phyloP scores from a whole-genome alignment of 1,284 basidiomycete genomes.

The Exobasidium cylindrosporum region DNA sequence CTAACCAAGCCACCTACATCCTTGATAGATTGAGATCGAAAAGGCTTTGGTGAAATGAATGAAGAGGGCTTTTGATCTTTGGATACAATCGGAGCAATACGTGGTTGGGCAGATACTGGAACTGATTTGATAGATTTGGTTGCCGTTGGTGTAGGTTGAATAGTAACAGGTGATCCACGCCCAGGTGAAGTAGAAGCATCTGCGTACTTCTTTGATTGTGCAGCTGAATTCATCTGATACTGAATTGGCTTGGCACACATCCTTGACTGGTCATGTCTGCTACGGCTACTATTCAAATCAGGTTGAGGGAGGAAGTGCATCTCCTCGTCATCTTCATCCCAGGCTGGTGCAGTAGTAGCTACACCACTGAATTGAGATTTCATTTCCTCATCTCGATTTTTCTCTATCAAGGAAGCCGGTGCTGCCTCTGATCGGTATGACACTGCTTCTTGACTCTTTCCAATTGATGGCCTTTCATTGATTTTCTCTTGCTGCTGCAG shows the following conservation, averaged over 20 bases:
- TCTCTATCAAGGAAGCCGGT: not conserved
- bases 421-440: not conserved
- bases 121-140: too few species aligned
- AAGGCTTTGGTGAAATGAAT: slow-evolving; percentile 3
- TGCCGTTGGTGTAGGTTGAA: not conserved
- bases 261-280: not conserved
- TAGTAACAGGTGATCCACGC: not conserved
- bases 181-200: not conserved
- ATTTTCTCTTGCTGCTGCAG: not conserved
- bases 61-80: slow-evolving; percentile 4
- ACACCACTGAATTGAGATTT: not conserved
- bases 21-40: too few species aligned
- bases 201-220: not conserved
- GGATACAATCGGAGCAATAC: not conserved
- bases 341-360: slow-evolving; percentile 25
- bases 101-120: not conserved
- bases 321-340: slow-evolving; percentile 43
- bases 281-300: slow-evolving; percentile 6
- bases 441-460: not conserved
- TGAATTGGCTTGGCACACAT: not conserved
- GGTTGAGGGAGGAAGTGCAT: slow-evolving; percentile 27
- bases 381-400: not conserved
- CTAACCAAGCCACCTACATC: not conserved
- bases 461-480: too few species aligned
- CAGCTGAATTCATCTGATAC: not conserved